Conservation (phyloP, 2,329 filamentous ascomycete species). For the Colletotrichum sp. region DNA sequence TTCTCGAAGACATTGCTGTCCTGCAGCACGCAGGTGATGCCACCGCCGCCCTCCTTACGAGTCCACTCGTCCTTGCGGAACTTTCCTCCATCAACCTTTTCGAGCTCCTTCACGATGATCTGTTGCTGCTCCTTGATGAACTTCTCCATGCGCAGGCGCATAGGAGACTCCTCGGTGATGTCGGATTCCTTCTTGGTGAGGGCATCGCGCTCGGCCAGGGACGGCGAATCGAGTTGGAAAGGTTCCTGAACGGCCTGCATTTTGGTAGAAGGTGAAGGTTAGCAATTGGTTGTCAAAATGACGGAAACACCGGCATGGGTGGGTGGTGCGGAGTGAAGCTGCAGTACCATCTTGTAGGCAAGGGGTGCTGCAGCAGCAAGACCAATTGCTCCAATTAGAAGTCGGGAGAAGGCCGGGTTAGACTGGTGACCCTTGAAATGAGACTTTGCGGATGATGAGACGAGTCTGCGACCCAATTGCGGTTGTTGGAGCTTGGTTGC, state of each 20-base stretch:
- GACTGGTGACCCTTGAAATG: conserved; percentile 12
- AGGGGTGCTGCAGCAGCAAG: conserved; percentile 57
- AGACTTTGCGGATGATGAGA: conserved; percentile 17
- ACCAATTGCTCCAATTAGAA: conserved; percentile 40
- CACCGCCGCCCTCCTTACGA: conserved; percentile 86
- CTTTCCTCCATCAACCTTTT: conserved; percentile 80
- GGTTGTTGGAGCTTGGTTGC: not conserved
- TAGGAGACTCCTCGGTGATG: conserved; percentile 80
- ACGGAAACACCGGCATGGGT: not conserved
- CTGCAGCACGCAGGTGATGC: conserved; percentile 92
- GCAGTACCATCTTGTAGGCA: conserved; percentile 63
- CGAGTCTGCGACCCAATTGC: conserved; percentile 18
- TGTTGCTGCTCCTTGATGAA: conserved; percentile 94
- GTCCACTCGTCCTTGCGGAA: conserved; percentile 90
- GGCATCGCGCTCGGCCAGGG: conserved; percentile 85
- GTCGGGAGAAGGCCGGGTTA: conserved; percentile 2
- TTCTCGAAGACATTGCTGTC: conserved; percentile 98
- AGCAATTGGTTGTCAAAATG: conserved; percentile 13
- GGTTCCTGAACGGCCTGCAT: conserved; percentile 46
- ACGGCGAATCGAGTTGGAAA: conserved; percentile 62
- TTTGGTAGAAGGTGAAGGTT: not conserved
- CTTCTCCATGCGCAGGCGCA: conserved; percentile 97
- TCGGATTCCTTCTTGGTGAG: conserved; percentile 79
- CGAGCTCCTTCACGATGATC: conserved; percentile 82
- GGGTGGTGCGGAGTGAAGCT: not conserved